A percentile compares a stretch with the other conserved stretches of the same genome.
Conservation (phyloP, 345 rosid genomes). For the Camelina laxa region DNA sequence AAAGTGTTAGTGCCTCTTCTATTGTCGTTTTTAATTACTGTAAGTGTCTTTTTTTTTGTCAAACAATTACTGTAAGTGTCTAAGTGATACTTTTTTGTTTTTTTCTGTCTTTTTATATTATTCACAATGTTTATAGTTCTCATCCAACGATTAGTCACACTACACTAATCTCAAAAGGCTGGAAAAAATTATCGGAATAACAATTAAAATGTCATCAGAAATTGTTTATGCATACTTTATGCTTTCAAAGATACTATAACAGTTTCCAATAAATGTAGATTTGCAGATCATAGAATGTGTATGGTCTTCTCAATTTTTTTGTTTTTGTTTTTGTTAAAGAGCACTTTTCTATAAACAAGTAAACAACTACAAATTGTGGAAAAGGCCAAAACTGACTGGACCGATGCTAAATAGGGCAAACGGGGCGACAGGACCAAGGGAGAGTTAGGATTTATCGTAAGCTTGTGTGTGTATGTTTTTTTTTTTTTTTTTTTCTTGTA, state of each 20-base stretch:
- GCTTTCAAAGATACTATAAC: constrained; percentile 13
- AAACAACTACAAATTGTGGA: background rate
- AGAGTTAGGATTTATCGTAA: background rate
- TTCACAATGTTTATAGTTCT: no score
- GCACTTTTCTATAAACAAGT: background rate
- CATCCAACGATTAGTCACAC: no score
- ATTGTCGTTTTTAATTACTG: no score
- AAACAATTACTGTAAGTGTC: no score
- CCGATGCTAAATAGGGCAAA: background rate
- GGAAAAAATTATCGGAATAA: background rate
- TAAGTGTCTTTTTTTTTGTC: no score
- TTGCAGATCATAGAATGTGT: background rate
- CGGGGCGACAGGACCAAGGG: constrained; percentile 23
- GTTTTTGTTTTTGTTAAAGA: background rate
- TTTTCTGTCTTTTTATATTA: no score
- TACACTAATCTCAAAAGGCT: constrained; percentile 4
- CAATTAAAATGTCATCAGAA: constrained; percentile 8
- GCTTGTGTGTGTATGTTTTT: background rate
- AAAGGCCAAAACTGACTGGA: constrained; percentile 22
- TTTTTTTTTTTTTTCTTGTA: background rate
- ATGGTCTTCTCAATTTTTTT: constrained; percentile 1
- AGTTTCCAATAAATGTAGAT: constrained; percentile 21
- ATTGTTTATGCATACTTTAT: constrained; percentile 7
- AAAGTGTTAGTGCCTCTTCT: no score
- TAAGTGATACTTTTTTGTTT: no score